These are phyloP conservation scores for Diplodia seriata DNA, from an alignment of 2,329 filamentous ascomycete species.

Conservation along the genomic window DNA sequence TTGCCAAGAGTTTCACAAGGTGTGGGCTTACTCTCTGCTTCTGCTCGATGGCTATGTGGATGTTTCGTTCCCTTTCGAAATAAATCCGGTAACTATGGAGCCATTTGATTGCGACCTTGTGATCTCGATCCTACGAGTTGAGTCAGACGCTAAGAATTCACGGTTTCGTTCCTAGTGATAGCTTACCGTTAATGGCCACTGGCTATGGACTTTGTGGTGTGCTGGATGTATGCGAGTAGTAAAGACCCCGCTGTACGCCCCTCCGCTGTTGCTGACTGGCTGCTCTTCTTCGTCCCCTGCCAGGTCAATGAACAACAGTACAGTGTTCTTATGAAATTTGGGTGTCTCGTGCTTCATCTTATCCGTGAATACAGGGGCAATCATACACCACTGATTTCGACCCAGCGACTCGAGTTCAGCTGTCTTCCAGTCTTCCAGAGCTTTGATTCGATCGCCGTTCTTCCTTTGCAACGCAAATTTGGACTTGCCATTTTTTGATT, in stretches of 20 bases:
- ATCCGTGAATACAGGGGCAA: background rate
- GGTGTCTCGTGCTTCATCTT: background rate
- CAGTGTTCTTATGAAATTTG: background rate
- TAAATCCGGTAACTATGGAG: background rate
- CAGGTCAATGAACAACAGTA: background rate
- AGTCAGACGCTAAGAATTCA: background rate
- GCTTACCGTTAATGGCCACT: background rate
- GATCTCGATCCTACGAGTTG: background rate
- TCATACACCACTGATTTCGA: constrained; percentile 4
- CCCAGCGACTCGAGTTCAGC: background rate
- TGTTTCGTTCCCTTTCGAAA: background rate
- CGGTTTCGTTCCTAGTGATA: too few relatives aligned
- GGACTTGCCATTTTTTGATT: background rate
- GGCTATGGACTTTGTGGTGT: background rate
- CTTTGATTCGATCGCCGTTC: background rate
- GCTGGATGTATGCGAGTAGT: background rate
- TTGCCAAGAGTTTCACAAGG: constrained; percentile 7
- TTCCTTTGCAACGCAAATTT: background rate
- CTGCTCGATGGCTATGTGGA: background rate
- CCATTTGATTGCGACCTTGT: background rate
- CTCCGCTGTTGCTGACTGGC: background rate
- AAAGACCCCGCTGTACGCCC: background rate
- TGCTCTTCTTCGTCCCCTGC: background rate
- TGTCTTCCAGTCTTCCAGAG: background rate
- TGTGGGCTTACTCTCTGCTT: background rate